These are phyloP conservation scores for Neurospora sp. DNA, from an alignment of 495 filamentous ascomycete species.

Conservation along the genomic window DNA sequence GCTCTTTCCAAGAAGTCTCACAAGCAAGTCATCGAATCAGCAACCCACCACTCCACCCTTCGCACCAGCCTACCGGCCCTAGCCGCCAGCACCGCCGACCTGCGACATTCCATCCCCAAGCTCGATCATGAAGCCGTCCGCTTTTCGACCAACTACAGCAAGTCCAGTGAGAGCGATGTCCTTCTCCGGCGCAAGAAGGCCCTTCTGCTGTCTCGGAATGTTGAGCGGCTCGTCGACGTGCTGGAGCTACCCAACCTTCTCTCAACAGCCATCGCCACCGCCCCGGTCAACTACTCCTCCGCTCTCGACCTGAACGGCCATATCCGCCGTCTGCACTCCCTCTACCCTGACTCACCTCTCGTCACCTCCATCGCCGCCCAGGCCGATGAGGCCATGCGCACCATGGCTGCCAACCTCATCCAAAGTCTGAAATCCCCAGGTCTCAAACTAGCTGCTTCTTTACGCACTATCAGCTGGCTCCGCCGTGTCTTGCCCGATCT, in stretches of 20 bases:
- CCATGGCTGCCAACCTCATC: slow-evolving; percentile 81
- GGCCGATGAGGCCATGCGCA: slow-evolving; percentile 80
- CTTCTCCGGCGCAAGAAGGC: slow-evolving; percentile 71
- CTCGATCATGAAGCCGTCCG: slow-evolving; percentile 68
- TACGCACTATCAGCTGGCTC: slow-evolving; percentile 88
- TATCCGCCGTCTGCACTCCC: slow-evolving; percentile 72
- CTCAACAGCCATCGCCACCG: slow-evolving; percentile 43
- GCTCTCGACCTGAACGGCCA: slow-evolving; percentile 91
- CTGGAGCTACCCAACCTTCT: slow-evolving; percentile 85
- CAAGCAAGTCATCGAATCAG: slow-evolving; percentile 71
- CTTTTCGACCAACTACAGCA: slow-evolving; percentile 80
- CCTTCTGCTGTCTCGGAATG: slow-evolving; percentile 76
- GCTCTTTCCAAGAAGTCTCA: slow-evolving; percentile 87
- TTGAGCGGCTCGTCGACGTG: slow-evolving; percentile 83
- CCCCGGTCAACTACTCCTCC: slow-evolving; percentile 64
- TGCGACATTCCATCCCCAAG: slow-evolving; percentile 63
- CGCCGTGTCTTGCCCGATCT: slow-evolving; percentile 78
- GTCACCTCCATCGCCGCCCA: slow-evolving; percentile 63
- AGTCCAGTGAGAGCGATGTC: slow-evolving; percentile 55
- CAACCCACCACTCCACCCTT: slow-evolving; percentile 65
- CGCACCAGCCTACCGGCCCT: slow-evolving; percentile 57
- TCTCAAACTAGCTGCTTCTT: slow-evolving; percentile 80
- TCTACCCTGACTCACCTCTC: slow-evolving; percentile 72
- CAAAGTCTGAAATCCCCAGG: slow-evolving; percentile 61
- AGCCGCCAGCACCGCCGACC: slow-evolving; percentile 47